Evolutionary conservation across 2,329 filamentous ascomycete genomes (phyloP), one percentile per base, ranked within the genome.

Genomic region (Stagonosporopsis chrysanthemi): DNA sequence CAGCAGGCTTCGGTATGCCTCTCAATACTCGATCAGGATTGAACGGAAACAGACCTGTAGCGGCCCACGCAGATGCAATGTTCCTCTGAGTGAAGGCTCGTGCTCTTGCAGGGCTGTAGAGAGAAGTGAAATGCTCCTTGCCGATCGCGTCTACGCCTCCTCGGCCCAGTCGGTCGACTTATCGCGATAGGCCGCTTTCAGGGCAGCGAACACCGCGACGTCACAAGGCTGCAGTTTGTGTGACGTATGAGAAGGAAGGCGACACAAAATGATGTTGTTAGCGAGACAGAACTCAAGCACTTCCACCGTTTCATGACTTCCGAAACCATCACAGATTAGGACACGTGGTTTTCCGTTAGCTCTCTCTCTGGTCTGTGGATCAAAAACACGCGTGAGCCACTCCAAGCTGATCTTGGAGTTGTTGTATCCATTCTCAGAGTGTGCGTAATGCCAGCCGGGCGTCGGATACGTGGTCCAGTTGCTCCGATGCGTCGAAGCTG

Each of bases 241-340:
- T 19, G 51, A 60, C 6, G 57, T 60, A 31, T 26, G 63, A 36
- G 42, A 57, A 17, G 52, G 49, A 4, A 63, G 50, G 65, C 44
- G 44, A 24, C 47, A 61, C 3, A 63, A 36, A 22, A 54, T 63
- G 35, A 59, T 64, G 43, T 60, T 73, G 49, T 77, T 74, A 40
- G 65, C 58, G 48, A 73, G 68, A 58, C 66, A 76, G 52, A 67
- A 72, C 58, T 71, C 67, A 52, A 70, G 43, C 33, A 75, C 61
- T 33, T 78, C 68, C 24, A 75, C 71, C 2, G 70, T 73, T 54
- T 78, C 64, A 52, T 79, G 69, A 22, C 65, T 74, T 7, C 65
- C 64, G 47, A 78, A 77, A 43, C 76, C 64, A 53, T 79, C 66
- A 22, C 56, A 72, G 19, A 77, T 75, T 23, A 77, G 63, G 5